Base-by-base conservation (phyloP, 371 early-diverging fungal species). In the Apophysomyces sp. region DNA sequence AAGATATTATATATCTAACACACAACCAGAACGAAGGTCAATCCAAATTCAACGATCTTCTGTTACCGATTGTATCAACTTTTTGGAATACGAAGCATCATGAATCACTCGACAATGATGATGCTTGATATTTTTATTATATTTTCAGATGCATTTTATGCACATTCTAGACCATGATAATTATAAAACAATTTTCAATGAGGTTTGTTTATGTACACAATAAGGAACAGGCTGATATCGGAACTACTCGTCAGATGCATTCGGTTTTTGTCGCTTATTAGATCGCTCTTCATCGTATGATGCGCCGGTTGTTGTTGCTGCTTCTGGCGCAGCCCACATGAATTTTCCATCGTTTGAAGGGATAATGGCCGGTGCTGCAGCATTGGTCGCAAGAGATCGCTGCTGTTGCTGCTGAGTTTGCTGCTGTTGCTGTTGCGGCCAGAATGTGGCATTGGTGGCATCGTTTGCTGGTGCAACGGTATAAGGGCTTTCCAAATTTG, bases 351-450 rank as follows among this genome's bases (percentile, higher is more conserved):
- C 74, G n/a, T 63, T 68, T 7, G 66, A 60, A 28, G 74, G 68
- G 51, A 74, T 63, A 41, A 66, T 66, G n/a, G 71, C 68, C 28
- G 74, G 63, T n/a, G 66, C 61, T 32, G 27, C 52, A 27, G 18
- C 37, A 30, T 31, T 52, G 15, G 62, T 15, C 11, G 55, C 29
- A 21, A 54, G 39, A 7, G 61, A 54, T 31, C 64, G 62, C 52
- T 65, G 67, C 31, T n/a, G n/a, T n/a, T n/a, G n/a, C n/a, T n/a
- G n/a, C n/a, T n/a, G n/a, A n/a, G n/a, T n/a, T n/a, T n/a, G n/a
- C n/a, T n/a, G n/a, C n/a, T n/a, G n/a, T n/a, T 74, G 71, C 21
- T 71, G 71, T 27, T 71, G 71, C 16, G 71, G 68, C 71, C 71
- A 71, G 52, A 71, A 67, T 41, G 71, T 67, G 21, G 67, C 64